Evolutionary conservation across 2,329 filamentous ascomycete genomes (phyloP).

Genomic region (Albifimbria verrucaria): DNA sequence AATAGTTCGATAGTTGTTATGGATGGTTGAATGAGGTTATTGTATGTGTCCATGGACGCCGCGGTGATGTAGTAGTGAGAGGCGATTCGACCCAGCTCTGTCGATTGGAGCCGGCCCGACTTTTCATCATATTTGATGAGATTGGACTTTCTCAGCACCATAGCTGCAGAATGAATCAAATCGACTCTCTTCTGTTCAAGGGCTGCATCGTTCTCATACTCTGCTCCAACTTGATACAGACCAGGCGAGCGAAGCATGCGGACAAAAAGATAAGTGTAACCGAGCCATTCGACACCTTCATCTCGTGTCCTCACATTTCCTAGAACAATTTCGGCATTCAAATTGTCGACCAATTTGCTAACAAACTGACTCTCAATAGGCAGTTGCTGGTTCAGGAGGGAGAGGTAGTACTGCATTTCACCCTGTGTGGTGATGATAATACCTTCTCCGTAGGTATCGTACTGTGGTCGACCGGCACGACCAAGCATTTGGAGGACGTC

Average conservation of each 20-base stretch:
- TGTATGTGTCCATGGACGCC: slow-evolving; percentile 95
- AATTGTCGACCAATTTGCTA: slow-evolving; percentile 87
- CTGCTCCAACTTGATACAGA: slow-evolving; percentile 90
- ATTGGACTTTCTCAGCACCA: slow-evolving; percentile 80
- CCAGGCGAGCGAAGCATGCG: slow-evolving; percentile 95
- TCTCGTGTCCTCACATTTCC: slow-evolving; percentile 89
- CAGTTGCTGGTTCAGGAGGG: slow-evolving; percentile 91
- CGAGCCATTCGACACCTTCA: slow-evolving; percentile 98
- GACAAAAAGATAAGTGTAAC: slow-evolving; percentile 96
- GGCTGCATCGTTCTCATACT: slow-evolving; percentile 89
- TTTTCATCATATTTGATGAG: slow-evolving; percentile 96
- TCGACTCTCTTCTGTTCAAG: slow-evolving; percentile 98
- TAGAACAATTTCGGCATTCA: slow-evolving; percentile 94
- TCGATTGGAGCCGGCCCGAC: slow-evolving; percentile 81
- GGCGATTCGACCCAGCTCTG: slow-evolving; percentile 90
- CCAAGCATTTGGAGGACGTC: slow-evolving; percentile 99
- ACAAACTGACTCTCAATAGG: slow-evolving; percentile 97
- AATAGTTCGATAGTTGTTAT: slow-evolving; percentile 95
- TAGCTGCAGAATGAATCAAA: slow-evolving; percentile 88
- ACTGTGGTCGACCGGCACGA: slow-evolving; percentile 93
- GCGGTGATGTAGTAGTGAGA: slow-evolving; percentile 99
- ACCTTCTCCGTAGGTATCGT: slow-evolving; percentile 95
- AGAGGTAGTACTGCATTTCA: slow-evolving; percentile 97
- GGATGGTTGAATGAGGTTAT: slow-evolving; percentile 87
- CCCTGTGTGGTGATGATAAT: slow-evolving; percentile 96